Conservation (phyloP, 2,329 filamentous ascomycete species). For the Corniculantispora saksenae region DNA sequence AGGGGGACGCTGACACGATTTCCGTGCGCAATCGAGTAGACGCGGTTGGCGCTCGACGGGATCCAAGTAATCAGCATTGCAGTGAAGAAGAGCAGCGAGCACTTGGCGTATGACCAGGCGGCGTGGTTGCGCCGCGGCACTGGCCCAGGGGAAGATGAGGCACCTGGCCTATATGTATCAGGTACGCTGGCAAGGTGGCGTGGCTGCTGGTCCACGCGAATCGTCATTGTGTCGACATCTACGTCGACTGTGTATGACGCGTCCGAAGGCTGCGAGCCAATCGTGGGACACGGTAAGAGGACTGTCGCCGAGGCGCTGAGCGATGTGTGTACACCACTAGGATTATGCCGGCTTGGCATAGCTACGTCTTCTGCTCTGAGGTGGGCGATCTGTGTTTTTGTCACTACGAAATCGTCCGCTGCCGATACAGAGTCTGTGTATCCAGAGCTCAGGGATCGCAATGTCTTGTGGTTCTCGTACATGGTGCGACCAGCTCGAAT, state of each 20-base stretch:
- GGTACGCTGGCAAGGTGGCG: slow-evolving; percentile 23
- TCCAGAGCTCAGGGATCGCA: slow-evolving; percentile 54
- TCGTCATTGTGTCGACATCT: background rate
- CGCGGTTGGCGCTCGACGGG: slow-evolving; percentile 73
- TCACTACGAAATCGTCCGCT: slow-evolving; percentile 25
- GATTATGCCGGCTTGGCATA: background rate
- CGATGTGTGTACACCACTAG: background rate
- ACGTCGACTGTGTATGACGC: background rate
- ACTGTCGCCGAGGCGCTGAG: background rate
- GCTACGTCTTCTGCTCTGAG: background rate
- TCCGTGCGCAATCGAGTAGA: slow-evolving; percentile 66
- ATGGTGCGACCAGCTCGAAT: slow-evolving; percentile 65
- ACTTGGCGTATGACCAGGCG: slow-evolving; percentile 69
- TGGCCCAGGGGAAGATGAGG: slow-evolving; percentile 36
- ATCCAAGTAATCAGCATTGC: slow-evolving; percentile 75
- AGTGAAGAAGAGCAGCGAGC: slow-evolving; percentile 69
- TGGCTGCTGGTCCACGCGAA: slow-evolving; percentile 17
- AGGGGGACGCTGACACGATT: slow-evolving; percentile 56
- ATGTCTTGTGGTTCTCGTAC: slow-evolving; percentile 64
- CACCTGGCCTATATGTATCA: slow-evolving; percentile 14
- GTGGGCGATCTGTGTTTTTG: slow-evolving; percentile 31
- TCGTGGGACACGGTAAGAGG: background rate
- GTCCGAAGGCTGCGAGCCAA: background rate
- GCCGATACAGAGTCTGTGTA: slow-evolving; percentile 43
- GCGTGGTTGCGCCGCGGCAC: slow-evolving; percentile 59